A percentile compares a stretch with the other conserved stretches of the same genome.
Evolutionary conservation across 768 basidiomycete species (phyloP).

Genomic region (Kondoa malvinella): DNA sequence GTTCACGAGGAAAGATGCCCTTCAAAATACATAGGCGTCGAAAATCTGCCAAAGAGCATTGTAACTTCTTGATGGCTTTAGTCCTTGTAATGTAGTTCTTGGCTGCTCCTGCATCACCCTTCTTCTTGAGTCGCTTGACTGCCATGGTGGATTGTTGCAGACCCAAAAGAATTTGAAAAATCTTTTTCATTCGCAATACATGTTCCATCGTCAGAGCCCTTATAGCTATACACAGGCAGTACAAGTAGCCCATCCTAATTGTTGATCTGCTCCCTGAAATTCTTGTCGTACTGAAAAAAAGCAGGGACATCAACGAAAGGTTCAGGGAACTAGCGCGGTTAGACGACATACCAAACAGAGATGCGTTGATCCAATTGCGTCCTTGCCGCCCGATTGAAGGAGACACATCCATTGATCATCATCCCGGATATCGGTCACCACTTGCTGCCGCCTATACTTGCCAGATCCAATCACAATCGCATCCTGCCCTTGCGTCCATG

Average conservation of each 20-base stretch:
- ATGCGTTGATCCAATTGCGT: background rate
- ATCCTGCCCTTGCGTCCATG: background rate
- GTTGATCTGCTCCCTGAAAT: background rate
- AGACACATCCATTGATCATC: slow-evolving; percentile 1
- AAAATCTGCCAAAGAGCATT: slow-evolving; percentile 93
- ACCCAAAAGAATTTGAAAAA: background rate
- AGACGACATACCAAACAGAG: slow-evolving; percentile 3
- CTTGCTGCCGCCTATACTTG: background rate
- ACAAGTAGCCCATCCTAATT: background rate
- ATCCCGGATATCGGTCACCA: background rate
- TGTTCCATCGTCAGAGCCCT: background rate
- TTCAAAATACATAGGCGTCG: slow-evolving; percentile 91
- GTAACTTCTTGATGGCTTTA: slow-evolving; percentile 79
- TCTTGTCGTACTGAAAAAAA: background rate
- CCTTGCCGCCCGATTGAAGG: background rate
- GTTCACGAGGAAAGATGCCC: slow-evolving; percentile 96
- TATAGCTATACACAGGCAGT: background rate
- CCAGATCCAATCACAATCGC: background rate
- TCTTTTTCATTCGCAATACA: background rate
- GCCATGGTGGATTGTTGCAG: background rate
- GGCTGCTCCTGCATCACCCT: slow-evolving; percentile 78
- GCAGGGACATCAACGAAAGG: background rate
- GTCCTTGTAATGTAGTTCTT: slow-evolving; percentile 78
- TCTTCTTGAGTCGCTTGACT: slow-evolving; percentile 31
- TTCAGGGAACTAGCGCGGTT: background rate